Evolutionary conservation across 495 filamentous ascomycete species (phyloP).

Genomic region (Bathelium albidoporum): DNA sequence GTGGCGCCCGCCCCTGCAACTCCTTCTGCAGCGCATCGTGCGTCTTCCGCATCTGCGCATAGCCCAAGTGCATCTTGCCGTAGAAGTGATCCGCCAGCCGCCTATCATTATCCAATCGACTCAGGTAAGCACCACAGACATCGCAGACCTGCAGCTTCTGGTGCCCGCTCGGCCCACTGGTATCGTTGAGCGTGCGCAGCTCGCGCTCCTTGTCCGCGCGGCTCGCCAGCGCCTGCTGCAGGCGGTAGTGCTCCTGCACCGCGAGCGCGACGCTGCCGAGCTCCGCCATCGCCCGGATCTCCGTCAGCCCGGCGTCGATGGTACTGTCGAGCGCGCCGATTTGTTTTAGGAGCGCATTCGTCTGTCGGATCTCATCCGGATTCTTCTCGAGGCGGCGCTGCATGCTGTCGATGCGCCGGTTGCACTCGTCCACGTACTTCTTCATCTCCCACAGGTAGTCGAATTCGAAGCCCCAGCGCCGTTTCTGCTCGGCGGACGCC

Average conservation of each 20-base stretch:
- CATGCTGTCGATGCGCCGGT: slow-evolving; percentile 80
- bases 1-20: slow-evolving; percentile 58
- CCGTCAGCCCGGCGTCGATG: slow-evolving; percentile 72
- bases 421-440: slow-evolving; percentile 93
- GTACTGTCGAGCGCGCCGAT: slow-evolving; percentile 72
- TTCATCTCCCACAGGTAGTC: slow-evolving; percentile 95
- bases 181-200: slow-evolving; percentile 84
- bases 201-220: slow-evolving; percentile 83
- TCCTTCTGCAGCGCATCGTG: slow-evolving; percentile 80
- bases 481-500: slow-evolving; percentile 54
- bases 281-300: slow-evolving; percentile 79
- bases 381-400: slow-evolving; percentile 93
- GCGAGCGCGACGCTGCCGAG: slow-evolving; percentile 69
- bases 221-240: slow-evolving; percentile 65
- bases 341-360: slow-evolving; percentile 84
- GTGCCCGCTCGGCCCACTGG: slow-evolving; percentile 81
- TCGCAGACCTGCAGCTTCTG: slow-evolving; percentile 98
- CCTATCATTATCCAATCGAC: slow-evolving; percentile 84
- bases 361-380: slow-evolving; percentile 92
- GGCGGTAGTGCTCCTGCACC: slow-evolving; percentile 74
- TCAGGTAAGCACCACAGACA: slow-evolving; percentile 90
- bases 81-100: slow-evolving; percentile 95
- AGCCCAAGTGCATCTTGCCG: slow-evolving; percentile 98
- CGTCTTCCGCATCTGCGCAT: slow-evolving; percentile 93
- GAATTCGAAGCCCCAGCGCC: slow-evolving; percentile 80